Conservation (phyloP, 2,329 filamentous ascomycete species). For the Botrytis hyacinthi region DNA sequence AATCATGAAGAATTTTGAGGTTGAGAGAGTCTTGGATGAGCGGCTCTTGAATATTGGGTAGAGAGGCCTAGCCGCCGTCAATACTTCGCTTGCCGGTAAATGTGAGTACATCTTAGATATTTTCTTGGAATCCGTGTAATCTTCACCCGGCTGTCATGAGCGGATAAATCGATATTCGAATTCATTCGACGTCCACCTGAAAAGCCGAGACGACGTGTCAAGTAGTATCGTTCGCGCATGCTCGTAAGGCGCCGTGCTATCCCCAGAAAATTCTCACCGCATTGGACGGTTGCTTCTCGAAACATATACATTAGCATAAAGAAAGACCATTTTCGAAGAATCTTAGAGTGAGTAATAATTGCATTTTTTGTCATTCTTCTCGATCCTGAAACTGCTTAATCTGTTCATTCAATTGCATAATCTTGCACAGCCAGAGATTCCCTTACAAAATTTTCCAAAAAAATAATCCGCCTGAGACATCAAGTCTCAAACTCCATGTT, state of each 20-base stretch:
- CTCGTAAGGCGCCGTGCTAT: neutral
- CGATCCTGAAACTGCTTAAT: neutral
- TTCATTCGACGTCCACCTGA: neutral
- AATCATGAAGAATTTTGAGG: too few relatives aligned
- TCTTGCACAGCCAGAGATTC: neutral
- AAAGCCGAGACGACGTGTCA: neutral
- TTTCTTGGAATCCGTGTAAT: neutral
- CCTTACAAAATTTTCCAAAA: neutral
- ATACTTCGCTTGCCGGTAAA: neutral
- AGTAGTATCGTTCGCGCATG: neutral
- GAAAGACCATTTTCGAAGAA: neutral
- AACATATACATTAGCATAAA: neutral
- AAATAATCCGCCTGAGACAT: neutral
- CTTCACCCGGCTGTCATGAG: neutral
- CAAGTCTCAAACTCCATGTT: neutral
- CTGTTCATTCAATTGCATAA: neutral
- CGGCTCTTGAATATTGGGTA: neutral
- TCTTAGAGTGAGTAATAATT: neutral
- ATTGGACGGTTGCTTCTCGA: neutral
- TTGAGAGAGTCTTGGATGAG: neutral
- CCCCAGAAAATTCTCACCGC: neutral
- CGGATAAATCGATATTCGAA: neutral
- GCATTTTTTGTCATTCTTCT: neutral
- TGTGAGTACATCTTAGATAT: neutral
- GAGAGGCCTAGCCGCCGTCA: neutral